Evolutionary conservation across 345 rosid species (phyloP).

Genomic region (Litchi chinensis): DNA sequence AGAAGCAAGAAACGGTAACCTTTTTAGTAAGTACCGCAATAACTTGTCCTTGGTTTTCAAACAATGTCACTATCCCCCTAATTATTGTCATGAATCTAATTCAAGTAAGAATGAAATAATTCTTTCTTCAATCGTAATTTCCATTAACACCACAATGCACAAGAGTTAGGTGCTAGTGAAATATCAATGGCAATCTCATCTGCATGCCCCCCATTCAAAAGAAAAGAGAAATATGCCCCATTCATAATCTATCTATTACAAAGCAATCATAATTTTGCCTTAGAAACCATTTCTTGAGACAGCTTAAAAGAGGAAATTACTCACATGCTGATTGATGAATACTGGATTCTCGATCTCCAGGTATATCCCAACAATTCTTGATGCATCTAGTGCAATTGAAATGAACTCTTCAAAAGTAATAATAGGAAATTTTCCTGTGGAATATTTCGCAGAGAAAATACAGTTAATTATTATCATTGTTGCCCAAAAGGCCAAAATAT

Average conservation of each 20-base stretch:
- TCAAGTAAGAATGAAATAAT: not conserved
- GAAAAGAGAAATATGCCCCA: not conserved
- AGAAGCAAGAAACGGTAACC: not conserved
- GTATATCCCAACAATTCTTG: constrained; percentile 91
- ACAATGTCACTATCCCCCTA: not conserved
- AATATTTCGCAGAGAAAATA: constrained; percentile 18
- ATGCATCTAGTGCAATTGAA: constrained; percentile 79
- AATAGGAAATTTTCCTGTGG: constrained; percentile 73
- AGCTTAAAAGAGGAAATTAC: constrained; percentile 24
- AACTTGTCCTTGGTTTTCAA: not conserved
- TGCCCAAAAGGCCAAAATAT: not conserved
- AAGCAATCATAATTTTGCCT: not conserved
- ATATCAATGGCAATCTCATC: not conserved
- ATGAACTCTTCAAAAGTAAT: constrained; percentile 90
- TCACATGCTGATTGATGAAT: constrained; percentile 78
- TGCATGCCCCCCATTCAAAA: not conserved
- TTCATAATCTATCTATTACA: not conserved
- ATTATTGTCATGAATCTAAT: not conserved
- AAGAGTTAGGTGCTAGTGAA: not conserved
- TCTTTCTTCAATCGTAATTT: not conserved
- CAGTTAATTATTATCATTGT: not conserved
- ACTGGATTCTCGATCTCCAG: constrained; percentile 96
- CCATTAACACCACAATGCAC: not conserved
- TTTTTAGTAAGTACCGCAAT: too few relatives aligned
- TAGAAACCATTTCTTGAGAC: not conserved